Evolutionary conservation across 2,329 filamentous ascomycete genomes (phyloP), one percentile per base, ranked within the genome.

Genomic region (Aspergillus pseudoviridinutans): DNA sequence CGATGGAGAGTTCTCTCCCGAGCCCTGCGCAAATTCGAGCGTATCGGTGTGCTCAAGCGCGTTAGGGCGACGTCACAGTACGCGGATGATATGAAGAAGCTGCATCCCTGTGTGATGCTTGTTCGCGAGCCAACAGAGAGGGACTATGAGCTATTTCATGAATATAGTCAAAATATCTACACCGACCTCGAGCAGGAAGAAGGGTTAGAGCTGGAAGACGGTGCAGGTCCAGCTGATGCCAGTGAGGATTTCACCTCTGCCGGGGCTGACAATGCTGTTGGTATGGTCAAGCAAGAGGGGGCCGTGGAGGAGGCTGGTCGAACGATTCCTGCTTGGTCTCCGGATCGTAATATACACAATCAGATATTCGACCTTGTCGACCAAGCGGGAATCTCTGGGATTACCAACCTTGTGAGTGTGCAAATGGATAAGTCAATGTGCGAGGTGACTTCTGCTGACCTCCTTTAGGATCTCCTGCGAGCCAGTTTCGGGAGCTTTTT

Each of bases 311-410:
- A 72, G 29, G 62, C 66, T 52, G 71, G 68, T 22, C 71, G 78
- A 27, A 68, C 75, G 14, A 68, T 80, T 17, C 81, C 83, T 7
- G 75, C 74, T 57, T 87, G 84, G 84, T 79, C 73, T 7, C 81
- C 84, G 1, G 80, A 84, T 61, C 70, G 78, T 8, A 74, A 74
- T 17, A 65, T 84, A 25, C 68, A 77, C 42, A 86, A 87, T 59
- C 70, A 81, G 3, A 66, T 86, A 5, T 80, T 80, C 58, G 77
- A 83, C 32, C 64, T 80, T 9, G 72, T 84, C 51, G 70, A 78
- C 17, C 64, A 70, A 25, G 69, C 77, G 25, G 84, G 84, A 1
- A 70, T 67, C 2, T 61, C 70, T 20, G 85, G 85, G 2, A 74
- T 79, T 41, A 81, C 79, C 51, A 80, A 82, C 44, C 71, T 72